Conservation (phyloP, 495 filamentous ascomycete genomes). For the Penicillium atrosanguineum region DNA sequence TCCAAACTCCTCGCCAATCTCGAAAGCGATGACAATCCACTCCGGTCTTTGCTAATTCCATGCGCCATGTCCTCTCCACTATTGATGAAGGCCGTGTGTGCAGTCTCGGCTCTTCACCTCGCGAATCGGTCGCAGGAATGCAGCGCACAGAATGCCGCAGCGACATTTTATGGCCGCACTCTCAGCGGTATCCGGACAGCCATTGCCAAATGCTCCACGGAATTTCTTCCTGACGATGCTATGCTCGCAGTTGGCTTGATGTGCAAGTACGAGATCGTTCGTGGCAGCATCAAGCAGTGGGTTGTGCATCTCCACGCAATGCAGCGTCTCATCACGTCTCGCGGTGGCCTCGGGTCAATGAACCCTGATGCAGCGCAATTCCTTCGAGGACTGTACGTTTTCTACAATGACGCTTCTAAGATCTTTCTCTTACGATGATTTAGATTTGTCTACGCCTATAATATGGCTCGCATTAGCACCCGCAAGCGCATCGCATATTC, state of each 20-base stretch:
- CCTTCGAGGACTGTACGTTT: conserved; percentile 39
- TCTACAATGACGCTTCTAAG: not conserved
- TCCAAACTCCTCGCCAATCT: conserved; percentile 42
- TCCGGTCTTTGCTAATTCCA: conserved; percentile 42
- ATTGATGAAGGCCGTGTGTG: conserved; percentile 43
- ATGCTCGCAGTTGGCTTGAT: conserved; percentile 43
- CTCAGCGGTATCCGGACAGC: conserved; percentile 34
- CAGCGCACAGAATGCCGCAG: conserved; percentile 32
- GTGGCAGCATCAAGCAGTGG: conserved; percentile 46
- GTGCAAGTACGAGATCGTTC: conserved; percentile 46
- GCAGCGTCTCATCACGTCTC: conserved; percentile 37
- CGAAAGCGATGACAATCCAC: conserved; percentile 41
- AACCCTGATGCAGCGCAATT: conserved; percentile 37
- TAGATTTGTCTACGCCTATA: conserved; percentile 41
- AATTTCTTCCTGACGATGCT: conserved; percentile 30
- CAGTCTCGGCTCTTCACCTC: conserved; percentile 43
- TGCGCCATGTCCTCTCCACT: conserved; percentile 43
- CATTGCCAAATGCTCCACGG: conserved; percentile 20
- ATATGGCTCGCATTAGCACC: conserved; percentile 41
- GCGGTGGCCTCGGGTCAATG: conserved; percentile 36
- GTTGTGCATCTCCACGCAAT: conserved; percentile 40
- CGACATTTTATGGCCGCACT: conserved; percentile 37
- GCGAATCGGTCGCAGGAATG: conserved; percentile 34
- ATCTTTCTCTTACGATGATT: not conserved
- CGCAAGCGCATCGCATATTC: conserved; percentile 23